Base-by-base conservation (phyloP, 177 flowering plant species). In the Tripterygium wilfordii region DNA sequence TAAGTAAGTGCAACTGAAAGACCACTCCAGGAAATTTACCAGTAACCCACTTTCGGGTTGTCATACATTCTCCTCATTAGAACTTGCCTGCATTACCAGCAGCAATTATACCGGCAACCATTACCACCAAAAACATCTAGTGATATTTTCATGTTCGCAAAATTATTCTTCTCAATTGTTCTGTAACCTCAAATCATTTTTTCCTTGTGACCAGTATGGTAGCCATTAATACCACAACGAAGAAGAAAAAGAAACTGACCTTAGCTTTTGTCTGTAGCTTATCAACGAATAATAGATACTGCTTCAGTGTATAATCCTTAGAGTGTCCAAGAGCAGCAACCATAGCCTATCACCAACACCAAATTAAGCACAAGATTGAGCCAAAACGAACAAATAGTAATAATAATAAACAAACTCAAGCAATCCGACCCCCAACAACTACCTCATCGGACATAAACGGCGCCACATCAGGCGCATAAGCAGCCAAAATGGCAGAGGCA, bases 361-460 rank as follows among this genome's bases (percentile, higher is more conserved):
- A n/a, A n/a, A n/a, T n/a, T n/a, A n/a, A 3, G 7, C 30, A 23
- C 17, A 42, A 25, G 25, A 36, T 3, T 14, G n/a, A 40, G 21
- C 41, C 41, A 37, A 37, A 37, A 37, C 3, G 31, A 14, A 25
- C 2, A 49, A 16, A 3, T n/a, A 6, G 31, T 8, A 36, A 15
- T 17, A 10, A 20, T 8, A 15, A n/a, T 16, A 16, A 8, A 28
- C 5, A 1, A 41, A 46, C n/a, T n/a, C n/a, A n/a, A n/a, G n/a
- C n/a, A 10, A 24, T 14, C 14, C 22, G 38, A 8, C 16, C 14
- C 10, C 18, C 23, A 20, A 29, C 35, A 26, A 20, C 21, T 36
- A 88, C 95, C 89, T 89, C 95, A 55, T 89, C 97, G 10, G 95
- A 89, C 95, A 89, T 89, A 63, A 86, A 89, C 0, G 92, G 92